Evolutionary conservation across 345 rosid genomes (phyloP).

Genomic region (Cardiospermum halicacabum): DNA sequence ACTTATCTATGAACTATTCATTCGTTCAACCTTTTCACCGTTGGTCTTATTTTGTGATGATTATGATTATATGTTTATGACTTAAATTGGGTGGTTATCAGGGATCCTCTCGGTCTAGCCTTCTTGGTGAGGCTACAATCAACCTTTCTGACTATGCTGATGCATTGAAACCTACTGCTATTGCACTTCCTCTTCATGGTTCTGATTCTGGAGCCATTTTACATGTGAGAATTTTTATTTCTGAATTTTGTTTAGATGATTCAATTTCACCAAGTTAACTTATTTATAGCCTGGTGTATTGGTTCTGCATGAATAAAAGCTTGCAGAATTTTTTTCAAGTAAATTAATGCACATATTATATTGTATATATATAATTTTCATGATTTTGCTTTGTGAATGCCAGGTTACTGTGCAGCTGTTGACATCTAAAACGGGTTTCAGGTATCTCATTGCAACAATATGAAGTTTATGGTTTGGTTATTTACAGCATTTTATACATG

Average conservation of each 20-base stretch:
- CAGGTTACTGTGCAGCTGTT: conserved; percentile 94
- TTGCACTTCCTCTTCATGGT: conserved; percentile 68
- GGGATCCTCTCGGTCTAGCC: conserved; percentile 89
- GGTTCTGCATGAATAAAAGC: conserved; percentile 1
- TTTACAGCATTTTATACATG: conserved; percentile 12
- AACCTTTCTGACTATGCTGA: conserved; percentile 93
- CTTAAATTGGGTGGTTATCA: conserved; percentile 29
- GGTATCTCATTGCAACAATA: conserved; percentile 33
- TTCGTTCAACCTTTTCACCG: not conserved
- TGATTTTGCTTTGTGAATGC: conserved; percentile 11
- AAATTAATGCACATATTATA: not conserved
- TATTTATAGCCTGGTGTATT: not conserved
- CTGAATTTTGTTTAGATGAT: conserved; percentile 1
- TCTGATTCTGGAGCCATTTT: conserved; percentile 82
- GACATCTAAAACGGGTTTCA: conserved; percentile 96
- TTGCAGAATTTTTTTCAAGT: conserved; percentile 10
- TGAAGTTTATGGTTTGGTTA: conserved; percentile 13
- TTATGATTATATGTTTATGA: conserved; percentile 15
- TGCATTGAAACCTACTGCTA: conserved; percentile 71
- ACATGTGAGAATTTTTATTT: conserved; percentile 65
- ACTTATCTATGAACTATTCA: conserved; percentile 2
- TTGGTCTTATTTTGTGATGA: not conserved
- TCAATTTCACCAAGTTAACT: conserved; percentile 4
- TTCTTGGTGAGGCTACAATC: conserved; percentile 90
- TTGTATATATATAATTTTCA: conserved; percentile 7